Percentiles rank a stretch among this genome's conserved stretches.
Conservation (phyloP, 2,329 filamentous ascomycete genomes). For the Arachnomyces sp. region DNA sequence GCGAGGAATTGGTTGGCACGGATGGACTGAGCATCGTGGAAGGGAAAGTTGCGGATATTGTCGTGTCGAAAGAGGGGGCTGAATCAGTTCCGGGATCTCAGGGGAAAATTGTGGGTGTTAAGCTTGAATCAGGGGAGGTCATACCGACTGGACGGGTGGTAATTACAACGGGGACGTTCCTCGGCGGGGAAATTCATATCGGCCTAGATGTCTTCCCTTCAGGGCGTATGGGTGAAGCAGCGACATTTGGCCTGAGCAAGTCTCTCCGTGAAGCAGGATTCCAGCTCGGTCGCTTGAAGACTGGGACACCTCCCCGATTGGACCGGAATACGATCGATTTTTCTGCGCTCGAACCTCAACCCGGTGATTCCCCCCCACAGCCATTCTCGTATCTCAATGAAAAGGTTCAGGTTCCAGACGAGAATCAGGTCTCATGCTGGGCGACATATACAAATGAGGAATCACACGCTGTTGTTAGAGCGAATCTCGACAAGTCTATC, state of each 20-base stretch:
- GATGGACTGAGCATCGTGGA: constrained; percentile 71
- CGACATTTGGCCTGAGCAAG: constrained; percentile 85
- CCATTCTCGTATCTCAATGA: constrained; percentile 90
- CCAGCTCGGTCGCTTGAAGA: constrained; percentile 82
- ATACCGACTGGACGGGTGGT: constrained; percentile 73
- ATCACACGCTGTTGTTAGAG: constrained; percentile 74
- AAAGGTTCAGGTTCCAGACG: constrained; percentile 56
- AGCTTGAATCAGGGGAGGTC: constrained; percentile 78
- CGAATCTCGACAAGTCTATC: constrained; percentile 89
- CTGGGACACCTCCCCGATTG: constrained; percentile 84
- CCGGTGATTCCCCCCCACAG: constrained; percentile 73
- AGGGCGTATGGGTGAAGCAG: constrained; percentile 86
- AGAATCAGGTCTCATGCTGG: constrained; percentile 77
- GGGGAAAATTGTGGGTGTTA: constrained; percentile 73
- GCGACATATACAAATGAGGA: constrained; percentile 77
- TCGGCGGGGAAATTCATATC: constrained; percentile 94
- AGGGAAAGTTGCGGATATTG: constrained; percentile 87
- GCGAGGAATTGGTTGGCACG: constrained; percentile 70
- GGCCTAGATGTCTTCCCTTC: constrained; percentile 76
- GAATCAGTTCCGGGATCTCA: constrained; percentile 44
- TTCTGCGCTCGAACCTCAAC: constrained; percentile 59
- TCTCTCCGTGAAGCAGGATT: constrained; percentile 85
- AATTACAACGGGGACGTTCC: constrained; percentile 92
- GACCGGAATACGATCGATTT: constrained; percentile 78
- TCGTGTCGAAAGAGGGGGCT: constrained; percentile 52